A percentile compares a stretch with the other conserved stretches of the same genome.
Evolutionary conservation across 2,329 filamentous ascomycete species (phyloP).

Genomic region (Didymella glomerata): DNA sequence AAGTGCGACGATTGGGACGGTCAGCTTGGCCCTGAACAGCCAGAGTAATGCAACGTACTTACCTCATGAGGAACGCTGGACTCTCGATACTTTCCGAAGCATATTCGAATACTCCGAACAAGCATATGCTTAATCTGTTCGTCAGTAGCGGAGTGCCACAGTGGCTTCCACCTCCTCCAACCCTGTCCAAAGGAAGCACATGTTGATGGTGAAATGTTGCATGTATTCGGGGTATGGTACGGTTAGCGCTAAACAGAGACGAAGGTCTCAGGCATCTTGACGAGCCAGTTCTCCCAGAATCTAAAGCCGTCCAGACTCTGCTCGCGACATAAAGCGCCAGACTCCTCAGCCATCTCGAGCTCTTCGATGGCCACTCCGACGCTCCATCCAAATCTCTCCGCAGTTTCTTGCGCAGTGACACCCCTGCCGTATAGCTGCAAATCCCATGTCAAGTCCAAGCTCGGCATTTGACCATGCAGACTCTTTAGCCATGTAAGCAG

Average conservation of each 20-base stretch:
- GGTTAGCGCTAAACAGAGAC: background rate
- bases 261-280: conserved; percentile 25
- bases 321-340: conserved; percentile 85
- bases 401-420: conserved; percentile 87
- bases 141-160: background rate
- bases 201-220: background rate
- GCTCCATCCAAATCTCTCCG: conserved; percentile 94
- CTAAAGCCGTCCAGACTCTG: conserved; percentile 88
- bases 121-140: background rate
- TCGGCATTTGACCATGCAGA: conserved; percentile 71
- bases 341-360: conserved; percentile 95
- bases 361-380: conserved; percentile 95
- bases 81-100: background rate
- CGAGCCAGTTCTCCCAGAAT: conserved; percentile 84
- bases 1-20: too few species aligned
- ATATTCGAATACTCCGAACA: background rate
- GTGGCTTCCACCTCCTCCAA: background rate
- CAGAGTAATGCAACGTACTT: too few species aligned
- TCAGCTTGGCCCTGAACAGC: too few species aligned
- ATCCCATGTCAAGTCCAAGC: conserved; percentile 75
- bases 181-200: background rate
- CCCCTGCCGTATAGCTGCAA: conserved; percentile 81
- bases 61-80: background rate
- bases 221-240: background rate
- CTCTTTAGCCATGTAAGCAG: conserved; percentile 80